Percentiles rank a stretch among this genome's conserved stretches.
Evolutionary conservation across 1,284 basidiomycete genomes (phyloP).

Genomic region (Hymenochaete sp.): DNA sequence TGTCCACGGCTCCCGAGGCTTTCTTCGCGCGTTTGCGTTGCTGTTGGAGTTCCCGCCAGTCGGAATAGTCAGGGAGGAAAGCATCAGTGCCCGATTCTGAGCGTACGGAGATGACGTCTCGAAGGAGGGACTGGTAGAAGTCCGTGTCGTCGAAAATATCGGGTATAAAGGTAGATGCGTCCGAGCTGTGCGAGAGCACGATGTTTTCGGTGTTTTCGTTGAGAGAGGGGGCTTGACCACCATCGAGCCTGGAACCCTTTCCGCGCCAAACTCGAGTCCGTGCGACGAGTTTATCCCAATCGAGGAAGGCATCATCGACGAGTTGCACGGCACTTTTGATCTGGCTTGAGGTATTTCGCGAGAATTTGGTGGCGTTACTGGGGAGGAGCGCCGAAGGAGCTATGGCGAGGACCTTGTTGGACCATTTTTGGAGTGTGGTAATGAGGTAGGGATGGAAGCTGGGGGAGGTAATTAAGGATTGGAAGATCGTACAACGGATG

Average conservation of each 20-base stretch:
- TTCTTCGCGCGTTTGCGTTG: slow-evolving; percentile 54
- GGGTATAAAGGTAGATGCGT: slow-evolving; percentile 28
- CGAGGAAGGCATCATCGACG: slow-evolving; percentile 59
- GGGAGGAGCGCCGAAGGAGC: slow-evolving; percentile 67
- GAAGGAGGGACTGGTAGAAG: slow-evolving; percentile 83
- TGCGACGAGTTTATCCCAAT: slow-evolving; percentile 46
- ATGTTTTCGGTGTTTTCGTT: slow-evolving; percentile 26
- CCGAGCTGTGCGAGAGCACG: slow-evolving; percentile 7
- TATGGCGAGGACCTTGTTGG: slow-evolving; percentile 85
- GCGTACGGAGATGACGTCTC: slow-evolving; percentile 78
- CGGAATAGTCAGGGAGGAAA: slow-evolving; percentile 33
- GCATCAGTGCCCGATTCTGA: slow-evolving; percentile 27
- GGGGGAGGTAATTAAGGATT: slow-evolving; percentile 8
- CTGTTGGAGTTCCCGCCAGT: slow-evolving; percentile 61
- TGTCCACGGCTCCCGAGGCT: slow-evolving; percentile 74
- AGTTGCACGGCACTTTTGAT: slow-evolving; percentile 41
- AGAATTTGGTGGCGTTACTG: slow-evolving; percentile 59
- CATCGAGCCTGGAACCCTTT: slow-evolving; percentile 34
- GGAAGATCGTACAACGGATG: not conserved
- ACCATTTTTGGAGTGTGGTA: slow-evolving; percentile 84
- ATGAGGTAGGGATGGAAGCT: slow-evolving; percentile 65
- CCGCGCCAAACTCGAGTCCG: slow-evolving; percentile 48
- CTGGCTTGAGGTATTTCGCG: slow-evolving; percentile 36
- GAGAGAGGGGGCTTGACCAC: slow-evolving; percentile 20
- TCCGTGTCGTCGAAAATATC: slow-evolving; percentile 83